phyloP scores from a whole-genome alignment of 495 filamentous ascomycete genomes.

The Penicillium chermesinum region DNA sequence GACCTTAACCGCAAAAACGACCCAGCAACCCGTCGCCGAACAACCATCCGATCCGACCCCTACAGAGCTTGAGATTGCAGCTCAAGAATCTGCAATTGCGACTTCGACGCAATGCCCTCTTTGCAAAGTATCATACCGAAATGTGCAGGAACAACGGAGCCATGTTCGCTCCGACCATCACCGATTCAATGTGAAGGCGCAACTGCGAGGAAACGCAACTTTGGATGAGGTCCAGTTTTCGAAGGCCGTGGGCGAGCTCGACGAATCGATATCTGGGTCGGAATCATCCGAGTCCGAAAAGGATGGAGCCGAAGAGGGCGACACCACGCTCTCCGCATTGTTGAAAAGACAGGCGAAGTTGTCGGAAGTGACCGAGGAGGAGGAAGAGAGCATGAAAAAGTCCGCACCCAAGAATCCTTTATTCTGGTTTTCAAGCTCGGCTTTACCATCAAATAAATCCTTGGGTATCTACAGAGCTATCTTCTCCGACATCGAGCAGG shows the following conservation, averaged over 20 bases:
- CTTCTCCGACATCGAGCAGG: slow-evolving; percentile 67
- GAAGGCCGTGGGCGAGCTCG: slow-evolving; percentile 71
- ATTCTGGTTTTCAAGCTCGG: slow-evolving; percentile 76
- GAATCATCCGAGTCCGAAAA: slow-evolving; percentile 55
- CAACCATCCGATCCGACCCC: slow-evolving; percentile 15
- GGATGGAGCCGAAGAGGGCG: slow-evolving; percentile 46
- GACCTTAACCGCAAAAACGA: slow-evolving; percentile 57
- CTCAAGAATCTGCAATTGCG: slow-evolving; percentile 42
- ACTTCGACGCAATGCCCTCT: slow-evolving; percentile 76
- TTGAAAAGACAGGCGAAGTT: slow-evolving; percentile 79
- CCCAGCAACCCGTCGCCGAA: slow-evolving; percentile 27
- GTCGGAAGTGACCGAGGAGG: slow-evolving; percentile 48
- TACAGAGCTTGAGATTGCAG: slow-evolving; percentile 23
- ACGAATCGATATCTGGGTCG: slow-evolving; percentile 89
- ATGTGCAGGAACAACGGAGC: slow-evolving; percentile 72
- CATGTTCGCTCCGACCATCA: slow-evolving; percentile 92
- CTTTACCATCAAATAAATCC: slow-evolving; percentile 69
- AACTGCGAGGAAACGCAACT: slow-evolving; percentile 60
- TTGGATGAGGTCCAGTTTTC: slow-evolving; percentile 79
- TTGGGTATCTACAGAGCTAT: slow-evolving; percentile 82
- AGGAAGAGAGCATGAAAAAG: slow-evolving; percentile 43
- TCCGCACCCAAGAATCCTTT: slow-evolving; percentile 66
- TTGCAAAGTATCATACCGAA: slow-evolving; percentile 64
- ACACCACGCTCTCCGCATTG: slow-evolving; percentile 63
- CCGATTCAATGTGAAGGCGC: slow-evolving; percentile 89